Percentiles rank a stretch among this genome's conserved stretches.
These are phyloP conservation scores for Cryptococcus depauperatus DNA, from an alignment of 1,284 basidiomycete species.

Conservation along the genomic window DNA sequence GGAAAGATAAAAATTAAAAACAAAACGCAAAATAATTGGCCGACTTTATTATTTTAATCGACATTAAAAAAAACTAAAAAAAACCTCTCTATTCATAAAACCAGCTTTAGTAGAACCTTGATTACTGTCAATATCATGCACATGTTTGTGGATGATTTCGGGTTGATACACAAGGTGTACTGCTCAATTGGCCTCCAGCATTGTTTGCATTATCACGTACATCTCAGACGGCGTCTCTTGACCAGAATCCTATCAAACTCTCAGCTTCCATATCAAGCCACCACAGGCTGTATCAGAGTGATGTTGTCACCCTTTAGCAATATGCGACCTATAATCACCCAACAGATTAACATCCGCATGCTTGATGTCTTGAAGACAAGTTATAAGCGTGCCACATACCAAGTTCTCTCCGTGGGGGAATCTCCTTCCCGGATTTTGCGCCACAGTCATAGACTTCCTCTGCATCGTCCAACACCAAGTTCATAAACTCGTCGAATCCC, in stretches of 20 bases:
- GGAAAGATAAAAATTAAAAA: too few relatives aligned
- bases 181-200: too few relatives aligned
- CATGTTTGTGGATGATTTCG: too few relatives aligned
- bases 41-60: too few relatives aligned
- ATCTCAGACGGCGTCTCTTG: too few relatives aligned
- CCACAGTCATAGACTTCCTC: conserved; percentile 86
- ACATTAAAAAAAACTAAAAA: too few relatives aligned
- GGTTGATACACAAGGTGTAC: too few relatives aligned
- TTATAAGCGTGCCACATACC: conserved; percentile 21
- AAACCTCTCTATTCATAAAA: too few relatives aligned
- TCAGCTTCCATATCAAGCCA: background rate
- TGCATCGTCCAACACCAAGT: conserved; percentile 92
- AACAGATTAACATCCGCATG: background rate
- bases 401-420: conserved; percentile 50
- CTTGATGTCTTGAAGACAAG: background rate
- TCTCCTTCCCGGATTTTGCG: conserved; percentile 68
- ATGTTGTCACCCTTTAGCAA: conserved; percentile 94
- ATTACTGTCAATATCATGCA: too few relatives aligned
- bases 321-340: conserved; percentile 63
- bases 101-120: too few relatives aligned
- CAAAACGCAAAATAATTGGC: too few relatives aligned
- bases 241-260: background rate
- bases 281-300: conserved; percentile 70
- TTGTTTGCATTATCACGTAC: too few relatives aligned
- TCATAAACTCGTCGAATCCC: conserved; percentile 99